Evolutionary conservation across 2,329 filamentous ascomycete genomes (phyloP).

Genomic region (Lasiodiplodia citricola): DNA sequence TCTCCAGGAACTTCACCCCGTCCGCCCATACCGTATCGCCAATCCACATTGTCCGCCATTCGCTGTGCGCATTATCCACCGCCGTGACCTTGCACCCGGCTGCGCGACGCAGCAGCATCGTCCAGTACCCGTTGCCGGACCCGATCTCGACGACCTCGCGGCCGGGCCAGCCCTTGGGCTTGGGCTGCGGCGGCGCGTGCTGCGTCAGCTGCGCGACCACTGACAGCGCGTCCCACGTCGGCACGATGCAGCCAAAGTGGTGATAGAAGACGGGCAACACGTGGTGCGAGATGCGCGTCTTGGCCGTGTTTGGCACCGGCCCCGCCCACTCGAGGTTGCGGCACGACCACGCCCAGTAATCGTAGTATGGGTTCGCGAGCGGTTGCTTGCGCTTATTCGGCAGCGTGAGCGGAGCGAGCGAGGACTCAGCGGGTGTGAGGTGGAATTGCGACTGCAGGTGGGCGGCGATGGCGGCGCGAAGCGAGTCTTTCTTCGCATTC

Average conservation of each 20-base stretch:
- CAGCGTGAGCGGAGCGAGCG: constrained; percentile 39
- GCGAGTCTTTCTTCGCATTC: constrained; percentile 69
- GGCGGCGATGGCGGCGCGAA: constrained; percentile 61
- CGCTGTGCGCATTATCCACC: constrained; percentile 70
- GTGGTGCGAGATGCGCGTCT: constrained; percentile 66
- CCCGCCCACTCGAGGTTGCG: constrained; percentile 70
- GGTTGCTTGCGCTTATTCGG: constrained; percentile 42
- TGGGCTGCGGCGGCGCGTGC: constrained; percentile 34
- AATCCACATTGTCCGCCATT: constrained; percentile 73
- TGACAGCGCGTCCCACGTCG: constrained; percentile 68
- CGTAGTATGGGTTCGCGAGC: constrained; percentile 68
- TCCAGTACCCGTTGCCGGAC: constrained; percentile 78
- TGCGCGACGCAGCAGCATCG: constrained; percentile 70
- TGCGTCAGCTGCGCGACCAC: constrained; percentile 62
- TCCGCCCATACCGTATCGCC: constrained; percentile 68
- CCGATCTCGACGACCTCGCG: constrained; percentile 69
- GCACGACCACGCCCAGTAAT: constrained; percentile 71
- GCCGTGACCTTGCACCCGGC: constrained; percentile 61
- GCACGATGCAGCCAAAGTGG: constrained; percentile 76
- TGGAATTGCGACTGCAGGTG: constrained; percentile 59
- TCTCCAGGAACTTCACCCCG: constrained; percentile 63
- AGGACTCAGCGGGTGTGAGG: constrained; percentile 49
- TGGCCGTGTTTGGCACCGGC: constrained; percentile 58
- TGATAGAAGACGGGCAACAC: constrained; percentile 76
- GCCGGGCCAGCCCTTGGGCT: constrained; percentile 41